Conservation (phyloP, 2,329 filamentous ascomycete species). For the Fusarium sulawesiense region DNA sequence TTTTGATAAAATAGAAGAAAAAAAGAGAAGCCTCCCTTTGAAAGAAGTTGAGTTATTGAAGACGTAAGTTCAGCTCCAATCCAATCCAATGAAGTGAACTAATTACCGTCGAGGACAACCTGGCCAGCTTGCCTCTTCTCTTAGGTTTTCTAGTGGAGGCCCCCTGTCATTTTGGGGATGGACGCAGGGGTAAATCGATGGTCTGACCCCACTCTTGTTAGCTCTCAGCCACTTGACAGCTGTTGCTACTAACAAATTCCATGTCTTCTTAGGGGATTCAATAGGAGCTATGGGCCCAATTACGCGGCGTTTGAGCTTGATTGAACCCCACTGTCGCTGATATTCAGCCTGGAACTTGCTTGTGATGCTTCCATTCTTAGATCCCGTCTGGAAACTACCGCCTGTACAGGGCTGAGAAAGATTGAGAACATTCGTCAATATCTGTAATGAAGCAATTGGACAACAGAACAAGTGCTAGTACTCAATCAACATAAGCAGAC, state of each 20-base stretch:
- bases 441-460: neutral
- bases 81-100: slow-evolving; percentile 1
- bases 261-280: neutral
- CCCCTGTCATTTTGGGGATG: slow-evolving; percentile 30
- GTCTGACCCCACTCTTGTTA: slow-evolving; percentile 35
- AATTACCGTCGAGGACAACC: slow-evolving; percentile 43
- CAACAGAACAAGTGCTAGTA: neutral
- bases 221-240: slow-evolving; percentile 37
- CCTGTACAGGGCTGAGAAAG: slow-evolving; percentile 2
- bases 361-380: neutral
- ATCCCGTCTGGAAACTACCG: neutral
- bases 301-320: slow-evolving; percentile 15
- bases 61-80: slow-evolving; percentile 12
- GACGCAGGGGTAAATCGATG: slow-evolving; percentile 40
- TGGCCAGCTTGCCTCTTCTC: slow-evolving; percentile 38
- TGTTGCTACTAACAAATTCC: slow-evolving; percentile 33
- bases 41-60: slow-evolving; percentile 40
- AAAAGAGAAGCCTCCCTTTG: slow-evolving; percentile 38
- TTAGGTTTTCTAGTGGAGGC: slow-evolving; percentile 19
- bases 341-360: neutral
- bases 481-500: neutral
- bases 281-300: slow-evolving; percentile 18
- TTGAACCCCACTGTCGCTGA: neutral
- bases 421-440: neutral
- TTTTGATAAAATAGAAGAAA: slow-evolving; percentile 18